Evolutionary conservation across 2,329 filamentous ascomycete genomes (phyloP), one percentile per base, ranked within the genome.

Genomic region (Setomelanomma holmii): DNA sequence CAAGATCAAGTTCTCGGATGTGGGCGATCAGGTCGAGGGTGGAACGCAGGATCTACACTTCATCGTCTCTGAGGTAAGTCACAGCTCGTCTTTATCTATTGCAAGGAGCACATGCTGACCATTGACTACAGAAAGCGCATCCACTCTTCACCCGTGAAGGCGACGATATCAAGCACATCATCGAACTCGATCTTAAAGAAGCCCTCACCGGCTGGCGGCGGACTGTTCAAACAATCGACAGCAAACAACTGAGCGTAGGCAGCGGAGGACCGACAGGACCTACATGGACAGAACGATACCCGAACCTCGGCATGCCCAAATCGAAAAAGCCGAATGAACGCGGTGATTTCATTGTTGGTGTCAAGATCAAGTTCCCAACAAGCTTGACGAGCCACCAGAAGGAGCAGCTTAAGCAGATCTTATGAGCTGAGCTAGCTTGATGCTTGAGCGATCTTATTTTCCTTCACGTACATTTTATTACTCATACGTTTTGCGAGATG

Each of bases 11-110:
- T 99, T 96, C 73, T 90, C 90, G 70, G 92, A 93, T 36, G 93
- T 99, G n/a, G 95, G 95, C 10, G 95, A 99, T 75, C 93, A 98
- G 74, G 92, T 96, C 56, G 95, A 98, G 71, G 95, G 95, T 36
- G 93, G 93, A 12, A 90, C 92, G 53, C 95, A 99, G 75, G 95
- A 99, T 76, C 77, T 99, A 45, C 93, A 97, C 74, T 96, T 99
- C 67, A 89, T 99, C 52, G 85, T 99, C 19, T 89, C 92, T 76
- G 93, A 97, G 88, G 91, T 93, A 85, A 81, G 87, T 71, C 24
- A 5, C 30, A 20, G 17, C 5, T 4, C 34, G 23, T 24, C 33
- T 34, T 11, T 8, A 27, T 21, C 17, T 4, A 21, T 20, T 20
- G 36, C 12, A 16, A 4, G 7, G 14, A 14, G n/a, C 16, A n/a